A percentile compares a stretch with the other conserved stretches of the same genome.
These are phyloP conservation scores for Acer yangbiense DNA, from an alignment of 345 rosid genomes.

Conservation along the genomic window DNA sequence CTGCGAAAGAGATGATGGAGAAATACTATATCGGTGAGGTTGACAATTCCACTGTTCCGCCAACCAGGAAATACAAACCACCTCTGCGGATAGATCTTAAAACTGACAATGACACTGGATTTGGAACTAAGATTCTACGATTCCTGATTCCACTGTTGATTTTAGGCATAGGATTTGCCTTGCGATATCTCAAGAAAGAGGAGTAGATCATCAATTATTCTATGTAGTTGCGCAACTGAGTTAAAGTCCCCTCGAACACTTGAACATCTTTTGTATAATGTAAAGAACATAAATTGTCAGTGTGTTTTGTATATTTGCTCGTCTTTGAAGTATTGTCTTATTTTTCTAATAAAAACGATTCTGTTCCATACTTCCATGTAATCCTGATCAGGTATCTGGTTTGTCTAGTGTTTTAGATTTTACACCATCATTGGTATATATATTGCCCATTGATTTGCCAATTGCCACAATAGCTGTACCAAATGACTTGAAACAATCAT, in stretches of 20 bases:
- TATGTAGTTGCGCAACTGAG: background rate
- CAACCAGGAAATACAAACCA: slow-evolving; percentile 34
- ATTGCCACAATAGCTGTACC: no score
- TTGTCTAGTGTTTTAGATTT: background rate
- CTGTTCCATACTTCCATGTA: background rate
- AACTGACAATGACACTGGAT: slow-evolving; percentile 24
- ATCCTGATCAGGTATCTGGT: background rate
- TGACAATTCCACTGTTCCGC: slow-evolving; percentile 55
- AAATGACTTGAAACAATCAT: no score
- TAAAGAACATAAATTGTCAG: background rate
- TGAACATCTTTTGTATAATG: no score
- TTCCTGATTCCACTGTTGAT: slow-evolving; percentile 64
- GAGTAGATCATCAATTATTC: slow-evolving; percentile 15
- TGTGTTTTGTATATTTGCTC: background rate
- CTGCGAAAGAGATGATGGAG: slow-evolving; percentile 61
- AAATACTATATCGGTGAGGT: slow-evolving; percentile 67
- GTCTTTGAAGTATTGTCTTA: background rate
- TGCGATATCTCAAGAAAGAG: slow-evolving; percentile 46
- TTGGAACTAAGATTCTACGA: slow-evolving; percentile 46
- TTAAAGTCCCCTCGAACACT: background rate
- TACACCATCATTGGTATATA: no score
- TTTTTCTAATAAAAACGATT: background rate
- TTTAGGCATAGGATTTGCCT: slow-evolving; percentile 61
- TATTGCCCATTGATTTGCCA: no score
- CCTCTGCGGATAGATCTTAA: slow-evolving; percentile 22